Conservation (phyloP, 352 stramenopile species). For the Pythium utonaiense region DNA sequence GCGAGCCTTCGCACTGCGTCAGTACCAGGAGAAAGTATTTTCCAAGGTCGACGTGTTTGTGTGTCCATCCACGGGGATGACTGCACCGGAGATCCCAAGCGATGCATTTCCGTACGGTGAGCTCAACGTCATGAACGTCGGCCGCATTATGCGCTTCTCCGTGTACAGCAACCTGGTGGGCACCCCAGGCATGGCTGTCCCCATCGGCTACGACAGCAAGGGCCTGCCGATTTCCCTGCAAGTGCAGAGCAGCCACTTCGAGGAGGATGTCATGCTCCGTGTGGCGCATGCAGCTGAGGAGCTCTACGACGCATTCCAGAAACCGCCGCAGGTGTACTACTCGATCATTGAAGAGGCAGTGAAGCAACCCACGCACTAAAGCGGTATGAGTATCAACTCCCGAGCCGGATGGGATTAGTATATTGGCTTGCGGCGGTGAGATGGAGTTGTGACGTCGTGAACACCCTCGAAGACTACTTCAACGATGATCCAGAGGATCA, state of each 20-base stretch:
- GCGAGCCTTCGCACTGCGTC: constrained; percentile 71
- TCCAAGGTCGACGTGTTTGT: constrained; percentile 88
- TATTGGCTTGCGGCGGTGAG: too few relatives aligned
- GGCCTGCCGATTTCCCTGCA: constrained; percentile 78
- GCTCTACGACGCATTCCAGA: constrained; percentile 37
- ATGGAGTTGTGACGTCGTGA: too few relatives aligned
- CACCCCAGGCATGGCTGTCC: constrained; percentile 72
- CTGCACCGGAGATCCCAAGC: constrained; percentile 62
- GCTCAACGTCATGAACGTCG: constrained; percentile 52
- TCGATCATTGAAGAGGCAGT: constrained; percentile 54
- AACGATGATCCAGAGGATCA: too few relatives aligned
- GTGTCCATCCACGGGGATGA: constrained; percentile 76
- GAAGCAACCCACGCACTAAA: too few relatives aligned
- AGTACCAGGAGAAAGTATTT: constrained; percentile 73
- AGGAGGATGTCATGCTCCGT: constrained; percentile 69
- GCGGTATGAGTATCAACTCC: too few relatives aligned
- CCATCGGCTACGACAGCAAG: constrained; percentile 58
- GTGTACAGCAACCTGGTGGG: constrained; percentile 87
- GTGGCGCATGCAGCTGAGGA: constrained; percentile 55
- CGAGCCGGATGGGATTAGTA: too few relatives aligned
- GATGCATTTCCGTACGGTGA: constrained; percentile 46
- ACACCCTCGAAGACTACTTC: too few relatives aligned
- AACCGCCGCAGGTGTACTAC: constrained; percentile 59
- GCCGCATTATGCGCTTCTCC: constrained; percentile 79
- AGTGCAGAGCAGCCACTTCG: constrained; percentile 70